These are phyloP conservation scores for Jasminum sambac DNA, from an alignment of 257 asterid genomes.

Conservation along the genomic window DNA sequence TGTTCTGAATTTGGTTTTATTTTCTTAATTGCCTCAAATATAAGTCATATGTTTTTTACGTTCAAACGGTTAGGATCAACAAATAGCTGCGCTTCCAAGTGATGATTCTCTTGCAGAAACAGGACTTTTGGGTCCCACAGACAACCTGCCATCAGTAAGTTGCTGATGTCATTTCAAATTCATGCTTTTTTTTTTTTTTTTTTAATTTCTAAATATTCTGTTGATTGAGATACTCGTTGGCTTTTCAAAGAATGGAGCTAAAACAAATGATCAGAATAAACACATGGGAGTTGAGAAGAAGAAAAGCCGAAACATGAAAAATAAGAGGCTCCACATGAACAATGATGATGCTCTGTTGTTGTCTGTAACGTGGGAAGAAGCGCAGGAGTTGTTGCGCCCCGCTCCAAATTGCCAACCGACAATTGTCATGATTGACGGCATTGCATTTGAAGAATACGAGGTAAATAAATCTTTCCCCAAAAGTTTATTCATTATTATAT, in stretches of 20 bases:
- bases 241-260: slow-evolving; percentile 54
- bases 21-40: slow-evolving; percentile 1
- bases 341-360: slow-evolving; percentile 77
- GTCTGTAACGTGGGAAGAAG: slow-evolving; percentile 89
- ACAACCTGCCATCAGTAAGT: slow-evolving; percentile 57
- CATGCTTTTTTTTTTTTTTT: neutral
- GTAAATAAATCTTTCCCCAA: slow-evolving; percentile 35
- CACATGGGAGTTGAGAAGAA: slow-evolving; percentile 55
- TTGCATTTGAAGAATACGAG: slow-evolving; percentile 85
- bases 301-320: slow-evolving; percentile 79
- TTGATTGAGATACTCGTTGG: slow-evolving; percentile 20
- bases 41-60: slow-evolving; percentile 20
- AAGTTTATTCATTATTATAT: neutral
- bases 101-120: slow-evolving; percentile 60
- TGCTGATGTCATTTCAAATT: slow-evolving; percentile 4
- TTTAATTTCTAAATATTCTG: slow-evolving; percentile 2
- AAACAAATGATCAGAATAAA: slow-evolving; percentile 42
- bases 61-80: slow-evolving; percentile 56
- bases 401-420: slow-evolving; percentile 61
- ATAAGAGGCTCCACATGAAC: slow-evolving; percentile 80
- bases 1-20: neutral
- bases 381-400: slow-evolving; percentile 89
- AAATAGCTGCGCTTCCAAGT: slow-evolving; percentile 36
- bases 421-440: slow-evolving; percentile 61
- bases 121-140: slow-evolving; percentile 54